Evolutionary conservation across 2,329 filamentous ascomycete species (phyloP).

Genomic region (Verticillium longisporum): DNA sequence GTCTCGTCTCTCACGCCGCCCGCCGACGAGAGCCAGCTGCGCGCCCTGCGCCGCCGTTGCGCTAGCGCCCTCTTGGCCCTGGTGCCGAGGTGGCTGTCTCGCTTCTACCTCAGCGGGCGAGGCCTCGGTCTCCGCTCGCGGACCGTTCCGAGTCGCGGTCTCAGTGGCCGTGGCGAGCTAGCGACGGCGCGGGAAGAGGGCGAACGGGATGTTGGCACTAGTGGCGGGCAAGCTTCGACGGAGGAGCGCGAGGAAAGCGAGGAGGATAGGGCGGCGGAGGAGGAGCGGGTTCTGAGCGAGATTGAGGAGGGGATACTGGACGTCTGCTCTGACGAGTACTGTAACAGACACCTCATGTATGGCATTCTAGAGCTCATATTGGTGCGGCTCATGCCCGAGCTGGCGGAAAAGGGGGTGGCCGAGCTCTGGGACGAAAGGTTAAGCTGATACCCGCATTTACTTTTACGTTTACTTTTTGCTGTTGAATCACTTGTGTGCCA

Average conservation of each 20-base stretch:
- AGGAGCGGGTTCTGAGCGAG: constrained; percentile 45
- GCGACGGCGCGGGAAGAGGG: constrained; percentile 12
- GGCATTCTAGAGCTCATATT: constrained; percentile 73
- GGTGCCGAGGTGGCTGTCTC: constrained; percentile 38
- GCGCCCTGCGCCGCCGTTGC: constrained; percentile 58
- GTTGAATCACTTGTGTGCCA: background rate
- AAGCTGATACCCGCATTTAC: constrained; percentile 14
- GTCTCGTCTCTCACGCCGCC: constrained; percentile 55
- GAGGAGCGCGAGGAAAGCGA: constrained; percentile 6
- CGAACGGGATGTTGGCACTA: constrained; percentile 1
- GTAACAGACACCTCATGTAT: constrained; percentile 90
- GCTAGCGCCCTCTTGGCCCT: constrained; percentile 51
- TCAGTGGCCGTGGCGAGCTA: constrained; percentile 9
- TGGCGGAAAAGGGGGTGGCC: constrained; percentile 62
- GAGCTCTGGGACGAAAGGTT: constrained; percentile 72
- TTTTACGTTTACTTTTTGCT: too few relatives aligned
- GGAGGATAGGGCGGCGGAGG: constrained; percentile 22
- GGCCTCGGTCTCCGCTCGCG: constrained; percentile 18
- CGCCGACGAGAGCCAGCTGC: constrained; percentile 50
- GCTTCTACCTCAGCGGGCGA: constrained; percentile 42
- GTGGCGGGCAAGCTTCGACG: constrained; percentile 6
- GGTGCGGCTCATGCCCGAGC: constrained; percentile 77
- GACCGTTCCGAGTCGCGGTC: constrained; percentile 16
- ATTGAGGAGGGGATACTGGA: constrained; percentile 62
- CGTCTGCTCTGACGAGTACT: constrained; percentile 73